These are phyloP conservation scores for Mrakia frigida DNA, from an alignment of 768 basidiomycete species.

Conservation along the genomic window DNA sequence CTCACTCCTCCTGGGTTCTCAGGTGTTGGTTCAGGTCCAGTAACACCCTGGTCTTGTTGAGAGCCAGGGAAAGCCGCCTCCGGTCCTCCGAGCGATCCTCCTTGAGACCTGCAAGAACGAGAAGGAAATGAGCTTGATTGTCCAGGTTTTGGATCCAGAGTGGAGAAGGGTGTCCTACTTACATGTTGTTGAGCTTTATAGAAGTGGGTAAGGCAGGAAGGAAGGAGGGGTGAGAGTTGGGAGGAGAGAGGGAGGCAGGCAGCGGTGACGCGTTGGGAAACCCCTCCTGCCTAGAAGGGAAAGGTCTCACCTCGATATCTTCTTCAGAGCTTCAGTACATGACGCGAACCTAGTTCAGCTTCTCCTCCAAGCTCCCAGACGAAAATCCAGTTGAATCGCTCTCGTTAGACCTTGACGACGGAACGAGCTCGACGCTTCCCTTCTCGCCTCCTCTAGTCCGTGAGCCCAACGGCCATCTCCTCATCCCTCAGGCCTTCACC, in stretches of 20 bases:
- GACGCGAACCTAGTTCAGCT: not conserved
- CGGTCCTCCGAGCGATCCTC: conserved; percentile 4
- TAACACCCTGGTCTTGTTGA: not conserved
- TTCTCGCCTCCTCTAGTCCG: not conserved
- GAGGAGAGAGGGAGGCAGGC: not conserved
- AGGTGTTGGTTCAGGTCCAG: not conserved
- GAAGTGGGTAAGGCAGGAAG: not conserved
- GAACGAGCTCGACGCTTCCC: not conserved
- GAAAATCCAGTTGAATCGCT: not conserved
- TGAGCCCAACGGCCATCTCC: not conserved
- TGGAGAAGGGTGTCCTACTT: not conserved
- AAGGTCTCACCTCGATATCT: no score
- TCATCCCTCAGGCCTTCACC: not conserved
- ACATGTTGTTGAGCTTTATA: not conserved
- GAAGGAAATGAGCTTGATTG: not conserved
- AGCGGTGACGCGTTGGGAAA: not conserved
- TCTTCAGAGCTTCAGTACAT: not conserved
- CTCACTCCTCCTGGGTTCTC: conserved; percentile 21
- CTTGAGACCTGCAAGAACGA: conserved; percentile 2
- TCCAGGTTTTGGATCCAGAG: not conserved
- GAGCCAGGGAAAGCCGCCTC: conserved; percentile 8
- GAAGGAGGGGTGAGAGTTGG: not conserved
- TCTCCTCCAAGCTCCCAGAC: not conserved
- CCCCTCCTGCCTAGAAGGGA: no score
- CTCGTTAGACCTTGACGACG: not conserved